A percentile compares a stretch with the other conserved stretches of the same genome.
Evolutionary conservation across 768 basidiomycete genomes (phyloP).

Genomic region (Scleroderma bovista): DNA sequence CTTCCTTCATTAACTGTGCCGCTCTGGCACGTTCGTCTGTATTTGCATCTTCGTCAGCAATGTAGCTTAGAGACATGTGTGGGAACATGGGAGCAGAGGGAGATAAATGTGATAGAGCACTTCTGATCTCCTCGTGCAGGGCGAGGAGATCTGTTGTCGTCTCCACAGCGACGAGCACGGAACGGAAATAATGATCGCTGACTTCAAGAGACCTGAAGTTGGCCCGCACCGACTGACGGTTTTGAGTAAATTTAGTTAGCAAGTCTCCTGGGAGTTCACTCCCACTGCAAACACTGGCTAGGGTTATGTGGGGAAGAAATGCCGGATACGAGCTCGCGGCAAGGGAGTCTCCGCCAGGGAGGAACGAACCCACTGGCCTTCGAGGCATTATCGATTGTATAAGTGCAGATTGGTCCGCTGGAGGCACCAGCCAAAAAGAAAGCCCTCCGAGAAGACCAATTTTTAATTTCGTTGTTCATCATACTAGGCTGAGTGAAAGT

Average conservation of each 20-base stretch:
- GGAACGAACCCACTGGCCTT: slow-evolving; percentile 21
- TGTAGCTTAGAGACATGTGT: slow-evolving; percentile 72
- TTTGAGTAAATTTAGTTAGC: slow-evolving; percentile 34
- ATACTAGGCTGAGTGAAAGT: too few species aligned
- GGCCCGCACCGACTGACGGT: slow-evolving; percentile 33
- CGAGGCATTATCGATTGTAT: slow-evolving; percentile 46
- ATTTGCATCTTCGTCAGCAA: slow-evolving; percentile 54
- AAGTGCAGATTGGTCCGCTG: slow-evolving; percentile 34
- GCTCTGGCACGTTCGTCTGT: slow-evolving; percentile 42
- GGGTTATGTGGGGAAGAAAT: slow-evolving; percentile 70
- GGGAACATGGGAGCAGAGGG: slow-evolving; percentile 56
- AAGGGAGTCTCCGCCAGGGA: neutral
- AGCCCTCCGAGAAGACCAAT: slow-evolving; percentile 39
- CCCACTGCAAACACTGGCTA: slow-evolving; percentile 38
- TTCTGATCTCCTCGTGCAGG: slow-evolving; percentile 46
- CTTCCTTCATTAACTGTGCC: slow-evolving; percentile 36
- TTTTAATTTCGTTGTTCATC: neutral
- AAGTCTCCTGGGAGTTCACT: slow-evolving; percentile 27
- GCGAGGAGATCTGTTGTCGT: slow-evolving; percentile 39
- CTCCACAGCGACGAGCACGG: slow-evolving; percentile 54
- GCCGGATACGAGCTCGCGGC: slow-evolving; percentile 46
- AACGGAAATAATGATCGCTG: slow-evolving; percentile 64
- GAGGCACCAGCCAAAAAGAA: slow-evolving; percentile 69
- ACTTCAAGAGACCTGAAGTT: slow-evolving; percentile 50
- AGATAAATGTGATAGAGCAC: slow-evolving; percentile 29